These are phyloP conservation scores for Saccharomyces hybrid DNA, from an alignment of 1,139 yeast genomes.

Conservation along the genomic window DNA sequence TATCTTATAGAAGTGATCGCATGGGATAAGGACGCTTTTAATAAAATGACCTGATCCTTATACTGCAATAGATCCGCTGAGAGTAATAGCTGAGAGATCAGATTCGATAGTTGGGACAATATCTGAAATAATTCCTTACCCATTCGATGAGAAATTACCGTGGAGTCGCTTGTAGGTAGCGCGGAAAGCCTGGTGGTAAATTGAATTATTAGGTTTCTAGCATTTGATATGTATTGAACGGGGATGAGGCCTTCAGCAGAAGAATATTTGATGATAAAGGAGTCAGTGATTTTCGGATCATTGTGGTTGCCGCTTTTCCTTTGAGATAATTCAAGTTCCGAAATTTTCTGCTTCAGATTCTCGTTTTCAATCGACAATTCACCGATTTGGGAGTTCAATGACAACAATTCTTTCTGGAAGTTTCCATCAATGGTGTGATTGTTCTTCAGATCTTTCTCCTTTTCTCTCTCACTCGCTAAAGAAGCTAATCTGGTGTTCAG, in stretches of 20 bases:
- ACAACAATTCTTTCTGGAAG: constrained; percentile 10
- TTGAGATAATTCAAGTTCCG: constrained; percentile 28
- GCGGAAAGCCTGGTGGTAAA: not conserved
- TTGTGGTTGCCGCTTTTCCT: constrained; percentile 12
- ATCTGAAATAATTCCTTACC: constrained; percentile 44
- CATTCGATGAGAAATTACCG: constrained; percentile 12
- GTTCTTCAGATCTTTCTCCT: constrained; percentile 24
- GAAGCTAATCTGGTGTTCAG: not conserved
- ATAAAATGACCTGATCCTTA: constrained; percentile 30
- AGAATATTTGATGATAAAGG: not conserved
- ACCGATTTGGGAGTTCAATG: constrained; percentile 22
- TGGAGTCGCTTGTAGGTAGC: not conserved
- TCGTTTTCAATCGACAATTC: constrained; percentile 31
- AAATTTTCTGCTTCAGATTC: constrained; percentile 26
- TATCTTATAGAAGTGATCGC: constrained; percentile 75
- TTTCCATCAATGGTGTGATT: constrained; percentile 2
- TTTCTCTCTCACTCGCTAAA: constrained; percentile 32
- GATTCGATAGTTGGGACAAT: constrained; percentile 45
- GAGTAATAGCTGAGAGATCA: constrained; percentile 40
- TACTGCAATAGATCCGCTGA: constrained; percentile 18
- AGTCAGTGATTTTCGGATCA: not conserved
- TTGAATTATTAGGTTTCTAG: not conserved
- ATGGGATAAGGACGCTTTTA: constrained; percentile 68
- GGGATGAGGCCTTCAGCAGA: not conserved
- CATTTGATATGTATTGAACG: not conserved